These are phyloP conservation scores for Trypanosoma congolense DNA, from an alignment of 208 protist genomes.

Conservation along the genomic window DNA sequence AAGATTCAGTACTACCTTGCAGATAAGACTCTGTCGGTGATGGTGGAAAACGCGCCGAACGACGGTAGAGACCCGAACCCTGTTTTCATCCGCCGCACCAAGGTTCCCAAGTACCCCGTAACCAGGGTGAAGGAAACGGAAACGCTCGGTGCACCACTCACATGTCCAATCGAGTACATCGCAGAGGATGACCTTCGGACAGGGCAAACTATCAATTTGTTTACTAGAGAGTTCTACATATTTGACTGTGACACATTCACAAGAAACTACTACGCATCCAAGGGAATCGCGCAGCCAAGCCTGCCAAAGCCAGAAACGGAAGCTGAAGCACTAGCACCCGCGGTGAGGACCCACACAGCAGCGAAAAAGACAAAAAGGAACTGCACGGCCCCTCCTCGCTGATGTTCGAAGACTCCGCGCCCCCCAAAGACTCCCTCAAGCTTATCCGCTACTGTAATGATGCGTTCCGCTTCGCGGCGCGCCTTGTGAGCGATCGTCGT, in stretches of 20 bases:
- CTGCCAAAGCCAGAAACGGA: constrained; percentile 40
- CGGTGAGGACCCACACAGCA: constrained; percentile 13
- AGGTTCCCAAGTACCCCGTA: constrained; percentile 71
- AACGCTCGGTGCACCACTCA: constrained; percentile 63
- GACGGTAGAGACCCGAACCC: constrained; percentile 92
- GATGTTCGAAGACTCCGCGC: constrained; percentile 50
- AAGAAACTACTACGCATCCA: constrained; percentile 67
- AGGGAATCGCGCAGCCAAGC: constrained; percentile 28
- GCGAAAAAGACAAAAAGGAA: constrained; percentile 7
- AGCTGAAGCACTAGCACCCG: constrained; percentile 20
- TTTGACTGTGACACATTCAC: constrained; percentile 94
- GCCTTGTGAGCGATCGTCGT: constrained; percentile 38
- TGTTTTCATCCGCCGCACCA: constrained; percentile 84
- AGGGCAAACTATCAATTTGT: constrained; percentile 77
- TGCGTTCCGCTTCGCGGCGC: constrained; percentile 87
- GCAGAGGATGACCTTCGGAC: constrained; percentile 77
- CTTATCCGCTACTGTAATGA: constrained; percentile 82
- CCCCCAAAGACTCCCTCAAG: constrained; percentile 74
- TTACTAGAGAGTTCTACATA: constrained; percentile 77
- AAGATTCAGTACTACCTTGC: constrained; percentile 95
- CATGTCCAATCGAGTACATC: constrained; percentile 37
- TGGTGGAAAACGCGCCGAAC: constrained; percentile 88
- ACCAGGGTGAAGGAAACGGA: constrained; percentile 37
- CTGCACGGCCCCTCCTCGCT: constrained; percentile 56
- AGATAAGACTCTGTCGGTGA: constrained; percentile 92